Evolutionary conservation across 164 flowering plant species (phyloP).

Genomic region (Litsea cubeba): DNA sequence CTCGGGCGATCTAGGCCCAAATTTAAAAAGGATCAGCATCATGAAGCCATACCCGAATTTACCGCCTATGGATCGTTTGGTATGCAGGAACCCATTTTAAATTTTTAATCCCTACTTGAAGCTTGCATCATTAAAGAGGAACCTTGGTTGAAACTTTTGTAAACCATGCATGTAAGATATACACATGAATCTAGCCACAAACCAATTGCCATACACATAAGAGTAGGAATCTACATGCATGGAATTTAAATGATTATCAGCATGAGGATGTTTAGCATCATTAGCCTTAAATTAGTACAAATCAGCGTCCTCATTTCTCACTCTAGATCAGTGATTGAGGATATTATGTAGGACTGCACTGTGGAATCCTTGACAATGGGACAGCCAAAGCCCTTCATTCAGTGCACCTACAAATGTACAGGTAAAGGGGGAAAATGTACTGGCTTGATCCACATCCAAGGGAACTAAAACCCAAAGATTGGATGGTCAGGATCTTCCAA

Average conservation of each 20-base stretch:
- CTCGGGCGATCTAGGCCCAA: too few species aligned
- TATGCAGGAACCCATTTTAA: too few species aligned
- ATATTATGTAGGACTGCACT: not conserved
- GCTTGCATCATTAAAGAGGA: not conserved
- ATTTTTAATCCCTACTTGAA: too few species aligned
- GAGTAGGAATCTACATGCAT: not conserved
- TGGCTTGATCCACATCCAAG: not conserved
- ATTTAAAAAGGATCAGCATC: too few species aligned
- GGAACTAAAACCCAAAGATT: not conserved
- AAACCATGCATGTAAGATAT: too few species aligned
- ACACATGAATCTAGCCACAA: not conserved
- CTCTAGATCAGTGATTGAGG: not conserved
- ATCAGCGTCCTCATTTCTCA: not conserved
- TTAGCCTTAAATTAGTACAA: not conserved
- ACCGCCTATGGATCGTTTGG: too few species aligned
- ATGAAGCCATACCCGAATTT: too few species aligned
- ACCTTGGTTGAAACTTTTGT: not conserved
- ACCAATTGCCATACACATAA: not conserved
- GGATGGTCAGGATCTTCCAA: not conserved
- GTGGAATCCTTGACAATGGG: not conserved
- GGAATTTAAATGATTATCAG: not conserved
- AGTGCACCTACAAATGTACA: too few species aligned
- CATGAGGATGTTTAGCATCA: not conserved
- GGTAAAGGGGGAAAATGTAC: too few species aligned
- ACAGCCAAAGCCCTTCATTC: not conserved